Evolutionary conservation across 1,284 basidiomycete species (phyloP).

Genomic region (Ustilago sp.): DNA sequence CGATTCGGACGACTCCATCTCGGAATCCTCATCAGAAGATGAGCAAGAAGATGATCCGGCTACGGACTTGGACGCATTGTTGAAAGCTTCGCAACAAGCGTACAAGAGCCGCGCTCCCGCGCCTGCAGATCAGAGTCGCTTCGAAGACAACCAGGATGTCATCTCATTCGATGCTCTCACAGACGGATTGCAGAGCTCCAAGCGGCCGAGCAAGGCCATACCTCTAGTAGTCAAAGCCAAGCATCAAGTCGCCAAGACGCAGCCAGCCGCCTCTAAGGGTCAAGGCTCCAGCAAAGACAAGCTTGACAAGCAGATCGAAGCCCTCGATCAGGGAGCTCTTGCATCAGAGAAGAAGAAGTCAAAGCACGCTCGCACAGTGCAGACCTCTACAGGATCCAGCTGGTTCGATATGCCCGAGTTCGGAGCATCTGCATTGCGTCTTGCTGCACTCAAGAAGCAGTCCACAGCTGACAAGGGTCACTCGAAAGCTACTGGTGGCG

Average conservation of each 20-base stretch:
- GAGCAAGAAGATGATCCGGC: conserved; percentile 17
- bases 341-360: conserved; percentile 32
- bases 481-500: conserved; percentile 50
- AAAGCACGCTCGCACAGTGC: conserved; percentile 38
- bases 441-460: conserved; percentile 40
- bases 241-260: conserved; percentile 33
- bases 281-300: conserved; percentile 21
- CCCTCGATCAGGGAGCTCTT: conserved; percentile 27
- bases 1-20: conserved; percentile 31
- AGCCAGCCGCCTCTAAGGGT: conserved; percentile 9
- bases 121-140: conserved; percentile 15
- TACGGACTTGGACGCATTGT: conserved; percentile 36
- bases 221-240: conserved; percentile 45
- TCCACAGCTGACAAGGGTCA: conserved; percentile 46
- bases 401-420: conserved; percentile 95
- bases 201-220: conserved; percentile 33
- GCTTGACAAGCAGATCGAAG: conserved; percentile 47
- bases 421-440: conserved; percentile 33
- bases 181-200: conserved; percentile 7
- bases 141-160: conserved; percentile 51
- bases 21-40: conserved; percentile 31
- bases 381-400: conserved; percentile 76
- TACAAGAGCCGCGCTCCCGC: conserved; percentile 30
- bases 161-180: conserved; percentile 36
- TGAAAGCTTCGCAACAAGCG: conserved; percentile 50